These are phyloP conservation scores for Aspergillus ustus DNA, from an alignment of 2,329 filamentous ascomycete genomes.

Conservation along the genomic window DNA sequence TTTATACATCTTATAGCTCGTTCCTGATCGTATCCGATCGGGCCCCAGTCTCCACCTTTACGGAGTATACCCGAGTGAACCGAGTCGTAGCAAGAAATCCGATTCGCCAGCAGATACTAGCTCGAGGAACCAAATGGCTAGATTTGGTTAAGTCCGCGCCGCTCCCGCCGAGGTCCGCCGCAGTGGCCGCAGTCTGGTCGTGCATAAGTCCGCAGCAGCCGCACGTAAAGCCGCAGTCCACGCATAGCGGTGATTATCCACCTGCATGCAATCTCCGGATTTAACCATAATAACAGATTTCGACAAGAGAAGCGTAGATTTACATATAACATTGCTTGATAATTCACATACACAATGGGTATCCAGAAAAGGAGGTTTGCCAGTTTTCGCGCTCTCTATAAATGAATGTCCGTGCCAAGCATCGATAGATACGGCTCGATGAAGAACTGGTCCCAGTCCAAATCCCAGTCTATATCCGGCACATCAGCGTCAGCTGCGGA, in stretches of 20 bases:
- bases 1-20: conserved; percentile 21
- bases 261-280: background rate
- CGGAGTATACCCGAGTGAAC: too few species aligned
- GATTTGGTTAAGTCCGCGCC: conserved; percentile 5
- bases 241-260: too few species aligned
- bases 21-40: too few species aligned
- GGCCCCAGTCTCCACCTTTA: too few species aligned
- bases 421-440: conserved; percentile 36
- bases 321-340: too few species aligned
- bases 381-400: conserved; percentile 5
- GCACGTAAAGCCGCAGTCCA: conserved; percentile 16
- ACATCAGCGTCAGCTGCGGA: conserved; percentile 18
- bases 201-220: conserved; percentile 24
- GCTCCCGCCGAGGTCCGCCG: too few species aligned
- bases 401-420: conserved; percentile 26
- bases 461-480: conserved; percentile 30
- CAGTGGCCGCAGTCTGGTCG: conserved; percentile 21
- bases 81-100: too few species aligned
- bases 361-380: too few species aligned
- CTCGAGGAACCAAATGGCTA: background rate
- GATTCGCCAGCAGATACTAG: too few species aligned
- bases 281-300: background rate
- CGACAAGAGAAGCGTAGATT: too few species aligned
- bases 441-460: conserved; percentile 38
- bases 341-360: too few species aligned